Conservation (phyloP, 1,284 basidiomycete species). For the Porphyrellus sp. region DNA sequence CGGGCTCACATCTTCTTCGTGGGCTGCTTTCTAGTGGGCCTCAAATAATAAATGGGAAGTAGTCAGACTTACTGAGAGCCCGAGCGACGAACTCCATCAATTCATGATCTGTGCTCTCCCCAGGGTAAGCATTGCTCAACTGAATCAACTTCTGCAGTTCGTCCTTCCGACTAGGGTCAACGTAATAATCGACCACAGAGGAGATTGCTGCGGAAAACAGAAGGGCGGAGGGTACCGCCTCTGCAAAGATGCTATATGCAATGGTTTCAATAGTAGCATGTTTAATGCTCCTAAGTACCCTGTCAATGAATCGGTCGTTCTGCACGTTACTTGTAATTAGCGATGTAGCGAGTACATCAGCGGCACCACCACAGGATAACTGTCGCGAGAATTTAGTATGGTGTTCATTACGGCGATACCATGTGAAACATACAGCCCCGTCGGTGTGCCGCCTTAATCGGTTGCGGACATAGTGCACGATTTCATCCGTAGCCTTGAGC, state of each 20-base stretch:
- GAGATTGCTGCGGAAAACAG: conserved; percentile 55
- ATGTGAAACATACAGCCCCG: conserved; percentile 24
- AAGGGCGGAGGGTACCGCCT: conserved; percentile 49
- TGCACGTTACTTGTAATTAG: conserved; percentile 27
- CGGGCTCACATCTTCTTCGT: conserved; percentile 14
- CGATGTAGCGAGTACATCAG: conserved; percentile 24
- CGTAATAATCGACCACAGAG: conserved; percentile 63
- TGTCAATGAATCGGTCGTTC: conserved; percentile 24
- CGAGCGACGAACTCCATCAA: conserved; percentile 49
- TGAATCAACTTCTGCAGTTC: conserved; percentile 45
- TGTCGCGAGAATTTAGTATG: not conserved
- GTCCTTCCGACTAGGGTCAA: conserved; percentile 41
- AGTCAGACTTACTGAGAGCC: conserved; percentile 45
- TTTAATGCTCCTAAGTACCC: conserved; percentile 9
- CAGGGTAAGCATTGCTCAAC: conserved; percentile 30
- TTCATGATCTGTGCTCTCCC: conserved; percentile 27
- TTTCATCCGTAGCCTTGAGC: conserved; percentile 38
- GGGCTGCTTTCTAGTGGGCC: not conserved
- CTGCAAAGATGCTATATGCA: conserved; percentile 42
- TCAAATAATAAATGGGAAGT: not conserved
- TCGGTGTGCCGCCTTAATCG: conserved; percentile 34
- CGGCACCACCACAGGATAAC: conserved; percentile 21
- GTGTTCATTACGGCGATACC: not conserved
- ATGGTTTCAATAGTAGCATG: conserved; percentile 7
- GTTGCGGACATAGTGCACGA: conserved; percentile 42